Conservation (phyloP, 331 rosid species). For the Acacia concinna region DNA sequence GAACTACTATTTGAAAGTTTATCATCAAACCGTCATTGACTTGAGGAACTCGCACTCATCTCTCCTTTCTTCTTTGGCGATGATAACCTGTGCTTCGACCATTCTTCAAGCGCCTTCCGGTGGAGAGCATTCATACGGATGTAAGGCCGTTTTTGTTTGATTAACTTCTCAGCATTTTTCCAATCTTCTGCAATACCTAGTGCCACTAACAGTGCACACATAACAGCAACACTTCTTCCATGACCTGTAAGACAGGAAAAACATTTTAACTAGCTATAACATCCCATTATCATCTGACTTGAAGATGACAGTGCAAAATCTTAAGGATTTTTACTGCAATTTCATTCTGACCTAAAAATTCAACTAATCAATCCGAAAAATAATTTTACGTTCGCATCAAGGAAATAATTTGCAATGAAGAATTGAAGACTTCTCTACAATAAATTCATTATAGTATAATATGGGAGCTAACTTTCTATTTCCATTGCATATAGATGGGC, state of each 20-base stretch:
- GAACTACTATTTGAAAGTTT: conserved; percentile 15
- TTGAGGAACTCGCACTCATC: conserved; percentile 23
- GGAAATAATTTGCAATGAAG: not conserved
- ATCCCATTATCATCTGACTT: not conserved
- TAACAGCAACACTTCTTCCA: conserved; percentile 93
- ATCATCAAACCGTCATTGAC: not conserved
- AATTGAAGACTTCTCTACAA: not conserved
- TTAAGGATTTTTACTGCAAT: not conserved
- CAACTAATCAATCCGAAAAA: conserved; percentile 20
- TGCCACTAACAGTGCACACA: conserved; percentile 88
- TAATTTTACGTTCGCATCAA: not conserved
- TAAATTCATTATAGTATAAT: not conserved
- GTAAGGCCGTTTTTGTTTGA: conserved; percentile 66
- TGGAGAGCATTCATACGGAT: conserved; percentile 81
- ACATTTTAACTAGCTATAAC: conserved; percentile 4
- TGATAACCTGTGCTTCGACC: conserved; percentile 74
- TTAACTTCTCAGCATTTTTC: conserved; percentile 82
- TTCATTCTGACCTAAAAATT: conserved; percentile 5
- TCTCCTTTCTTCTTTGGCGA: conserved; percentile 43
- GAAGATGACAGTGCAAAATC: not conserved
- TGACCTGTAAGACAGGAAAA: conserved; percentile 53
- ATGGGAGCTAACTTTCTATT: conserved; percentile 7
- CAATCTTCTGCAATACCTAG: conserved; percentile 80
- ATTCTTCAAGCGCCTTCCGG: conserved; percentile 73
- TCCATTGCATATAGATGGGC: conserved; percentile 8